Evolutionary conservation across 805 yeast species (phyloP).

Genomic region (Wickerhamiella lipophila): DNA sequence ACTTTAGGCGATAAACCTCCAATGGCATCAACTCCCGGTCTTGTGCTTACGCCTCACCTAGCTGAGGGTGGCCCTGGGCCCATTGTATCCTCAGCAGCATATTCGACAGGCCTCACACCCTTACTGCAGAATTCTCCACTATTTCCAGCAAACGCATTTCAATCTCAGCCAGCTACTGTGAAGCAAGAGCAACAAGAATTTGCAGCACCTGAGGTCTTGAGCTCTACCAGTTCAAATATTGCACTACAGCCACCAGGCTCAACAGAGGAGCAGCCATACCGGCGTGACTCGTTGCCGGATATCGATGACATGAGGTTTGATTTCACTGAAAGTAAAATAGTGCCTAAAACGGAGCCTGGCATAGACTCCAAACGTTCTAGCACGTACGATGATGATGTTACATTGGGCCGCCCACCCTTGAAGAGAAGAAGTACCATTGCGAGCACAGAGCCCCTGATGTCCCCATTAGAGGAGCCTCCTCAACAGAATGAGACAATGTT

Average conservation of each 20-base stretch:
- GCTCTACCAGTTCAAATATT: background rate
- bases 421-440: background rate
- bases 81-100: background rate
- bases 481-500: slow-evolving; percentile 2
- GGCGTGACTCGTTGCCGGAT: background rate
- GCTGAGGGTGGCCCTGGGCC: slow-evolving; percentile 1
- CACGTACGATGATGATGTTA: background rate
- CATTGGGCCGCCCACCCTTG: background rate
- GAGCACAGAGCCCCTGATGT: background rate
- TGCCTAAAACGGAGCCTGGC: background rate
- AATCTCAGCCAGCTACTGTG: background rate
- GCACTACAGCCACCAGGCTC: background rate
- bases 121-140: background rate
- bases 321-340: background rate
- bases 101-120: slow-evolving; percentile 9
- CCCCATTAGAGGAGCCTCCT: background rate
- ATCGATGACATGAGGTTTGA: background rate
- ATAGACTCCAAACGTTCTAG: background rate
- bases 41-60: background rate
- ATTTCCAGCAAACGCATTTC: slow-evolving; percentile 1
- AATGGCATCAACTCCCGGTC: background rate
- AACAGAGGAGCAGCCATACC: background rate
- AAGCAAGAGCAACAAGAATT: background rate
- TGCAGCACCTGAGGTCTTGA: background rate
- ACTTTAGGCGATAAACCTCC: background rate